Conservation (phyloP, 108 stramenopile species). For the Pseudonitzschia multiseries region DNA sequence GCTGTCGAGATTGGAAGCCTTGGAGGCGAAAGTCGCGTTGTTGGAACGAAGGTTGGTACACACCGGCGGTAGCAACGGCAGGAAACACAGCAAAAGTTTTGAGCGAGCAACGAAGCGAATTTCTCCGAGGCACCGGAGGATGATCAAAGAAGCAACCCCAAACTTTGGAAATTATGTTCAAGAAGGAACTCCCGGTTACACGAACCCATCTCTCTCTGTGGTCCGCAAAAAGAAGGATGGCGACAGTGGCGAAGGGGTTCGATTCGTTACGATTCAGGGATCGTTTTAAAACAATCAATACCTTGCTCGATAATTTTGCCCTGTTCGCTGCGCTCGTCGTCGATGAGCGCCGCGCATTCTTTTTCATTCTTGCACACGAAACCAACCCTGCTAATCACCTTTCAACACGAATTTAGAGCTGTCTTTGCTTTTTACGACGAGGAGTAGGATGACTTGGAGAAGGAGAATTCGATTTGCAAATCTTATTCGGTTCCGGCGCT, state of each 20-base stretch:
- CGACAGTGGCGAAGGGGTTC: not conserved
- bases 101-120: not conserved
- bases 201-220: not conserved
- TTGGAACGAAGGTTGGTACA: conserved; percentile 51
- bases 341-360: not conserved
- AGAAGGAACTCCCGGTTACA: not conserved
- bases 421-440: no score
- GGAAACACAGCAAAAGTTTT: not conserved
- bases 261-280: not conserved
- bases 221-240: not conserved
- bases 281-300: not conserved
- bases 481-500: no score
- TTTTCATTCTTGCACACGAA: not conserved
- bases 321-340: not conserved
- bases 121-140: not conserved
- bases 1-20: conserved; percentile 76
- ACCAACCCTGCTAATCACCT: no score
- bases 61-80: not conserved
- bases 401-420: no score
- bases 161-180: not conserved
- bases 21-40: conserved; percentile 68
- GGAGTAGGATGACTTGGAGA: no score
- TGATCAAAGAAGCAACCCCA: not conserved
- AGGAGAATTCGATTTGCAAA: no score
- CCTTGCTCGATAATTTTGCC: not conserved